Evolutionary conservation across 2,329 filamentous ascomycete species (phyloP), one percentile per base, ranked within the genome.

Genomic region (Proliferodiscus dingleyae): DNA sequence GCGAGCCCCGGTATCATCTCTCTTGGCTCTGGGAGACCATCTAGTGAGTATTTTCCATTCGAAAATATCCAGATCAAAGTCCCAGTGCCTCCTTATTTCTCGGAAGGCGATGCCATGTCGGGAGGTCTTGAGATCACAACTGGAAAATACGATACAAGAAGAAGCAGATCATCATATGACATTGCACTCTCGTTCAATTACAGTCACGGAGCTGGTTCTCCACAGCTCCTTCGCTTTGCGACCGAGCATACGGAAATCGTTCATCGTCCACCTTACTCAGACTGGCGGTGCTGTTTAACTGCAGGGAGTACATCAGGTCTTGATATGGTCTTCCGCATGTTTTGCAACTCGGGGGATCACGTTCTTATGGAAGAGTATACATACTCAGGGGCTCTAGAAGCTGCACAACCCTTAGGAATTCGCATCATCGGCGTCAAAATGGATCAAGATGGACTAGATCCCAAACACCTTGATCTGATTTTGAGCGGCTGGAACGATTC

Each of bases 171-270:
- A 40, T 66, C 69, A 15, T 76, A 75, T 57, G 90, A 97, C 68
- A 78, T 96, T 43, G 80, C 85, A 41, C 87, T 93, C 47, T 85
- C 85, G 2, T 81, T 95, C 64, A 95, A 96, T 70, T 96, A 96
- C 64, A 87, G 86, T 33, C 90, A 95, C 68, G 81, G 88, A 8
- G 81, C 81, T 18, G 90, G 90, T 16, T 80, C 87, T 9, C 83
- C 88, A 5, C 90, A 94, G 68, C 73, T 96, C 64, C 72, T 95
- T 50, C 82, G 90, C 49, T 96, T 86, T 69, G 73, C 95, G 45
- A 93, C 89, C 0, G 90, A 96, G 71, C 90, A 96, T 68, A 93
- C 89, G 0, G 90, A 96, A 68, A 79, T 96, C 45, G 80, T 94
- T n/a, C 87, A 87, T 65, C 73, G 79, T 49, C 89, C 89, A 11